phyloP scores from a whole-genome alignment of 2,329 filamentous ascomycete genomes.

The Fusarium sp. region DNA sequence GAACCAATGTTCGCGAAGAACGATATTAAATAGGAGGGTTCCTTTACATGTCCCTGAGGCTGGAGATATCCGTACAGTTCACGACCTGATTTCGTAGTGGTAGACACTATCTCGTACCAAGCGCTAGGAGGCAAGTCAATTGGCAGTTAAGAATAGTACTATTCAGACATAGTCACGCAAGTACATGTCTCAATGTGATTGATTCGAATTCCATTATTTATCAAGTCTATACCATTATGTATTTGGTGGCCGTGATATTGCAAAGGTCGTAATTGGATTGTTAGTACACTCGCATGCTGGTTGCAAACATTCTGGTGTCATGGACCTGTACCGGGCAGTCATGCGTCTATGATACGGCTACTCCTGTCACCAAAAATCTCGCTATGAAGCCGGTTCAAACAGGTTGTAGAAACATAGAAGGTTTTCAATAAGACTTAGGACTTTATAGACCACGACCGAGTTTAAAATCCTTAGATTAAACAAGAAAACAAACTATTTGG shows the following conservation, averaged over 20 bases:
- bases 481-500: too few relatives aligned
- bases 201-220: neutral
- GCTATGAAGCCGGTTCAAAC: too few relatives aligned
- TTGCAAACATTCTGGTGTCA: too few relatives aligned
- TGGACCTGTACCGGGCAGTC: too few relatives aligned
- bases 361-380: too few relatives aligned
- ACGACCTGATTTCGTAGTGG: neutral
- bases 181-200: neutral
- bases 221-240: neutral
- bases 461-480: too few relatives aligned
- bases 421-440: too few relatives aligned
- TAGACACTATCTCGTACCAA: neutral
- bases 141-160: neutral
- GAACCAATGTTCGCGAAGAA: constrained; percentile 18
- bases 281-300: too few relatives aligned
- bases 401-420: too few relatives aligned
- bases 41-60: neutral
- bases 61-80: constrained; percentile 3
- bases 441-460: too few relatives aligned
- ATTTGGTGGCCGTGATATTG: neutral
- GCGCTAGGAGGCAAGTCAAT: neutral
- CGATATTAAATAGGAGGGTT: constrained; percentile 5
- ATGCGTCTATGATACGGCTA: too few relatives aligned
- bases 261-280: too few relatives aligned
- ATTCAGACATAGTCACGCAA: neutral